A percentile compares a stretch with the other conserved stretches of the same genome.
phyloP scores from a whole-genome alignment of 176 grass and related monocot genomes.

The Neostapfia colusana region DNA sequence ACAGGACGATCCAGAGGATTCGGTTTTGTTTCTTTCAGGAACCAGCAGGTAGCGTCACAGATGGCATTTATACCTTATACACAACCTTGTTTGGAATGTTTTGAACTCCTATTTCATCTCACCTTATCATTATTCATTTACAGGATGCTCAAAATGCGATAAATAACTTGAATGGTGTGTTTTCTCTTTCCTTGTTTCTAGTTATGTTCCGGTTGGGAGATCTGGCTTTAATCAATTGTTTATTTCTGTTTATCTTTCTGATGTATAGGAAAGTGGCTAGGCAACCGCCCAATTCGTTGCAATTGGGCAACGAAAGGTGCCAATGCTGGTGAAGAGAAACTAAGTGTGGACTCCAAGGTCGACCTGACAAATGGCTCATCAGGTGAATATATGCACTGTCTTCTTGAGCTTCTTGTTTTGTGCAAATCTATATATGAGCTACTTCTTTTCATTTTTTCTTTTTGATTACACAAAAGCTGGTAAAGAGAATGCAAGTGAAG shows the following conservation, averaged over 20 bases:
- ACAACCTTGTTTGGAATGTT: not conserved
- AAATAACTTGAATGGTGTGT: constrained; percentile 82
- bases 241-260: constrained; percentile 6
- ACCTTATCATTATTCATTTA: constrained; percentile 40
- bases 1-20: constrained; percentile 95
- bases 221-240: constrained; percentile 8
- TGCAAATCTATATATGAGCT: not conserved
- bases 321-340: constrained; percentile 84
- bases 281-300: constrained; percentile 92
- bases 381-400: constrained; percentile 50
- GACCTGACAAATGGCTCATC: constrained; percentile 64
- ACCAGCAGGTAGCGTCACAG: constrained; percentile 68
- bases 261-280: constrained; percentile 79
- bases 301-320: constrained; percentile 98
- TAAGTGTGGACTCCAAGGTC: constrained; percentile 65
- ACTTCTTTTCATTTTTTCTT: not conserved
- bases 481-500: constrained; percentile 68
- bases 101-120: constrained; percentile 20
- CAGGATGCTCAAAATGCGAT: constrained; percentile 97
- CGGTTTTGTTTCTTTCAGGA: constrained; percentile 98
- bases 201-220: not conserved
- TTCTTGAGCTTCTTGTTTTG: constrained; percentile 17
- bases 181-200: constrained; percentile 23
- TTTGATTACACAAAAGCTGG: constrained; percentile 51
- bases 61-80: not conserved